These are phyloP conservation scores for Yarrowia sp. DNA, from an alignment of 805 yeast species.

Conservation along the genomic window DNA sequence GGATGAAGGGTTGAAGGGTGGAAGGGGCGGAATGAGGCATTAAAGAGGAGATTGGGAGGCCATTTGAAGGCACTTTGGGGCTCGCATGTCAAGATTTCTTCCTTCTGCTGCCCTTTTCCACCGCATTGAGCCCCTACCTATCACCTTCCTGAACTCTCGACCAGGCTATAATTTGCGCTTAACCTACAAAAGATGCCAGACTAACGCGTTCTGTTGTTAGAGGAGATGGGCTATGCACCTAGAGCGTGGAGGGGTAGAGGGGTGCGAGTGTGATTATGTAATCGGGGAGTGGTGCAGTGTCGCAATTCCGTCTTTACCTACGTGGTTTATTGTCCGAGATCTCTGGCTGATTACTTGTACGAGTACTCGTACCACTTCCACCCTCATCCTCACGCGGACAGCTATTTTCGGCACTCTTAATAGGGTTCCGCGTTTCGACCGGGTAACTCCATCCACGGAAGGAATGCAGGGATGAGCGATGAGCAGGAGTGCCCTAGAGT, in stretches of 20 bases:
- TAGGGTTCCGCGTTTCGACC: constrained; percentile 10
- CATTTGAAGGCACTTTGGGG: too few species aligned
- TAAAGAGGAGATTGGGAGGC: neutral
- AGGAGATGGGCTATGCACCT: constrained; percentile 28
- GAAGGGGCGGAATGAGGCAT: neutral
- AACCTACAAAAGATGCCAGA: constrained; percentile 29
- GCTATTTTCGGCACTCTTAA: constrained; percentile 15
- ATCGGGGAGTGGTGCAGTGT: too few species aligned
- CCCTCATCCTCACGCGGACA: constrained; percentile 11
- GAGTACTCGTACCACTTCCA: too few species aligned
- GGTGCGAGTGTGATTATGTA: too few species aligned
- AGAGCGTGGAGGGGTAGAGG: neutral
- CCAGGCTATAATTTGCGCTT: constrained; percentile 29
- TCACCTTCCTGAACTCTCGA: constrained; percentile 1
- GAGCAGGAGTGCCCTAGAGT: neutral
- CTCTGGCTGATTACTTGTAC: too few species aligned
- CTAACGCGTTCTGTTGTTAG: constrained; percentile 20
- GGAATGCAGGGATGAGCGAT: constrained; percentile 24
- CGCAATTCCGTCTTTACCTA: too few species aligned
- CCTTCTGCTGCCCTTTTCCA: neutral
- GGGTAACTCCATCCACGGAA: constrained; percentile 15
- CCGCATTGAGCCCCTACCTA: too few species aligned
- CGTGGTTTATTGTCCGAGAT: too few species aligned
- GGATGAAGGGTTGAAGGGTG: neutral
- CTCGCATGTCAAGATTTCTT: too few species aligned